Conservation (phyloP, 352 stramenopile genomes). For the Phytophthora lateralis region DNA sequence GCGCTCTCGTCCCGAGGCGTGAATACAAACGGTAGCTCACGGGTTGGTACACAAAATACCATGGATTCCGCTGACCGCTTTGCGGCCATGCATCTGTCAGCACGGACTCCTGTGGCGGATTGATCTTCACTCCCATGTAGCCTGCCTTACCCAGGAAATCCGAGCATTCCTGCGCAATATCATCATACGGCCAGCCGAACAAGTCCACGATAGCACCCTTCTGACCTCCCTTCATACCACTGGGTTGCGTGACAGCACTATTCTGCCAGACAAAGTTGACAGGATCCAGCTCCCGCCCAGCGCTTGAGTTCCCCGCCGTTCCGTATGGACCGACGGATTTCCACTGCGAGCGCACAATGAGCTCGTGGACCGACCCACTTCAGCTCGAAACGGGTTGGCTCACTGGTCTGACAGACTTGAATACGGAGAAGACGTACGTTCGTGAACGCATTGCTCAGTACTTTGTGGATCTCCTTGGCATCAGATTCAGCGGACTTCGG, state of each 20-base stretch:
- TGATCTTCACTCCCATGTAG: constrained; percentile 78
- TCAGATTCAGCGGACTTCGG: constrained; percentile 71
- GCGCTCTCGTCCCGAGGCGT: constrained; percentile 51
- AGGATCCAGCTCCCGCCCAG: constrained; percentile 49
- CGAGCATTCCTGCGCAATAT: constrained; percentile 66
- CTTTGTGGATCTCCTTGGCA: constrained; percentile 70
- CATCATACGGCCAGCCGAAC: constrained; percentile 70
- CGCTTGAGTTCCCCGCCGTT: constrained; percentile 65
- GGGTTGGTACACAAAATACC: constrained; percentile 73
- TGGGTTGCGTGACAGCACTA: constrained; percentile 35
- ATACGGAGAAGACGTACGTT: constrained; percentile 64
- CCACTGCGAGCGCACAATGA: constrained; percentile 57
- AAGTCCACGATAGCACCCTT: constrained; percentile 70
- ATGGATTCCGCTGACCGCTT: constrained; percentile 58
- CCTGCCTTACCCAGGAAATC: constrained; percentile 67
- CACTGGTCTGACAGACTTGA: constrained; percentile 49
- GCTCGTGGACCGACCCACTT: constrained; percentile 43
- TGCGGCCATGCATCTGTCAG: constrained; percentile 48
- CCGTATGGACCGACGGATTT: constrained; percentile 65
- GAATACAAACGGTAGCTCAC: constrained; percentile 70
- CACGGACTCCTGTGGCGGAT: constrained; percentile 62
- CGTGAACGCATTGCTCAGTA: constrained; percentile 73
- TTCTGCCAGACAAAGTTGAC: constrained; percentile 75
- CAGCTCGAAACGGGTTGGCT: constrained; percentile 55
- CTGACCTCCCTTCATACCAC: constrained; percentile 49